These are phyloP conservation scores for Hemisphaericaspora subhashii DNA, from an alignment of 1,139 yeast genomes.

Conservation along the genomic window DNA sequence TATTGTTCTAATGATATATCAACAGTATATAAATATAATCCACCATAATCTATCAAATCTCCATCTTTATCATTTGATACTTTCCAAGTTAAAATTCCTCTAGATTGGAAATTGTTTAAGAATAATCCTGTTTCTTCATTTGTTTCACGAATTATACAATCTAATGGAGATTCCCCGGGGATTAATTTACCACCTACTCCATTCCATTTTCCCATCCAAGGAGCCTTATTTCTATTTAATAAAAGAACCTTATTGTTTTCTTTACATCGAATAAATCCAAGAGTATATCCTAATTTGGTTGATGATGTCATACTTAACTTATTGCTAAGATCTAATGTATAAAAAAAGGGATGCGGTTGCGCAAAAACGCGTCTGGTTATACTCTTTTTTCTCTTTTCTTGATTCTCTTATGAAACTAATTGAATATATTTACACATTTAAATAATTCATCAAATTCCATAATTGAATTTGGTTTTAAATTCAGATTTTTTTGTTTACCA, in stretches of 20 bases:
- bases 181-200: conserved; percentile 53
- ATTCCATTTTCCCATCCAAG: conserved; percentile 57
- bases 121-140: conserved; percentile 44
- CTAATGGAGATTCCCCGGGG: conserved; percentile 32
- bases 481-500: conserved; percentile 9
- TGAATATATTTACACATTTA: conserved; percentile 12
- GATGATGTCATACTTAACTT: conserved; percentile 5
- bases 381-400: neutral
- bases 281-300: conserved; percentile 27
- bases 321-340: no score
- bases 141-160: conserved; percentile 46
- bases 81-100: conserved; percentile 45
- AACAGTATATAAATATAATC: conserved; percentile 45
- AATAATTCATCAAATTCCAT: conserved; percentile 18
- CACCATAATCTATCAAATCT: conserved; percentile 29
- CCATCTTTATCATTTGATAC: conserved; percentile 18
- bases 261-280: conserved; percentile 39
- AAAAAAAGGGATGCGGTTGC: no score
- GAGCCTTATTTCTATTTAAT: conserved; percentile 44
- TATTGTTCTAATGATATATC: conserved; percentile 27
- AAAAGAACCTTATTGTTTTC: conserved; percentile 36
- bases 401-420: neutral
- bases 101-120: conserved; percentile 26
- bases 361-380: neutral
- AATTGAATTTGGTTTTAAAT: conserved; percentile 6